Percentiles rank a stretch among this genome's conserved stretches.
Evolutionary conservation across 2,329 filamentous ascomycete species (phyloP).

Genomic region (Thielaviopsis cerberus): DNA sequence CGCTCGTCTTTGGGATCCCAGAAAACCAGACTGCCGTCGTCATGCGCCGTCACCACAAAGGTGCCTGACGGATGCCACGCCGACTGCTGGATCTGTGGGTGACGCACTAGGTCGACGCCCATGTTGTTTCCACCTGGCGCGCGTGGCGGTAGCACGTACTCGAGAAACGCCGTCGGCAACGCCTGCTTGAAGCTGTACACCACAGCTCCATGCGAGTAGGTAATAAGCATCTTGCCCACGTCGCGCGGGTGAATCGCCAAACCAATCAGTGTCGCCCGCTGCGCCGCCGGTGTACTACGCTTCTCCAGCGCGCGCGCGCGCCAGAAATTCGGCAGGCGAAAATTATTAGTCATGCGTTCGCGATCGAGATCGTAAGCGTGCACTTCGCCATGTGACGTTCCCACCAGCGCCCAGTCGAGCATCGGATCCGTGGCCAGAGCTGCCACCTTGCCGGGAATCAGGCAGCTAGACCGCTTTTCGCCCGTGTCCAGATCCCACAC

Average conservation of each 20-base stretch:
- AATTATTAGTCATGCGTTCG: constrained; percentile 46
- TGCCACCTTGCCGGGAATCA: constrained; percentile 58
- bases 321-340: constrained; percentile 81
- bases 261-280: constrained; percentile 41
- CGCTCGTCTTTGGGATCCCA: constrained; percentile 87
- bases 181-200: constrained; percentile 93
- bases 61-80: constrained; percentile 91
- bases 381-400: constrained; percentile 64
- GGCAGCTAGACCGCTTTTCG: constrained; percentile 46
- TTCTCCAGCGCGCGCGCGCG: constrained; percentile 49
- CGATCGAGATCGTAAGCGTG: constrained; percentile 87
- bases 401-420: constrained; percentile 83
- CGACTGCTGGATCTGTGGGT: constrained; percentile 62
- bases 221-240: constrained; percentile 76
- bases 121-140: constrained; percentile 66
- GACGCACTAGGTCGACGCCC: constrained; percentile 41
- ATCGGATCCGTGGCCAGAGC: constrained; percentile 68
- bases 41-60: constrained; percentile 70
- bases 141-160: constrained; percentile 64
- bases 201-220: constrained; percentile 74
- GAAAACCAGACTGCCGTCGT: constrained; percentile 79
- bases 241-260: constrained; percentile 79
- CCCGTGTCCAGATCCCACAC: constrained; percentile 66
- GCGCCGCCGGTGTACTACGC: constrained; percentile 20
- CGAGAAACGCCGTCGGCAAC: constrained; percentile 55